Evolutionary conservation across 2,329 filamentous ascomycete species (phyloP).

Genomic region (Fusarium siculi): DNA sequence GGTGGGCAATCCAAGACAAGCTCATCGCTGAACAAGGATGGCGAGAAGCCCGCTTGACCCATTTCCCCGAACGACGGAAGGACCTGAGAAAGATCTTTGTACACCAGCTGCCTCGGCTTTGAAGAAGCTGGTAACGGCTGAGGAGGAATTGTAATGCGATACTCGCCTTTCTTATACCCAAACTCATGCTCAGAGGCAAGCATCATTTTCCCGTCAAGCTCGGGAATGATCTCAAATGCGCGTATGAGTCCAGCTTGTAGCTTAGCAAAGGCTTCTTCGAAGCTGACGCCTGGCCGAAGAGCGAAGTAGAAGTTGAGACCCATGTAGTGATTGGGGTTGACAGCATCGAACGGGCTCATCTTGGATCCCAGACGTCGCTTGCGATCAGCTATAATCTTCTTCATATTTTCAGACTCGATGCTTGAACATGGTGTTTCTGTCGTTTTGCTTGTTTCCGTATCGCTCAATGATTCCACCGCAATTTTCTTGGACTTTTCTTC

Average conservation of each 20-base stretch:
- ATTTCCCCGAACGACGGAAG: background rate
- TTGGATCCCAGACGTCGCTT: background rate
- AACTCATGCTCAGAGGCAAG: slow-evolving; percentile 7
- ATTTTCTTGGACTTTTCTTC: background rate
- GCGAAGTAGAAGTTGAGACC: slow-evolving; percentile 16
- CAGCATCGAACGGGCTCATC: slow-evolving; percentile 8
- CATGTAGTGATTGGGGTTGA: slow-evolving; percentile 16
- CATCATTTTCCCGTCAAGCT: slow-evolving; percentile 13
- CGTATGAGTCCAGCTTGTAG: background rate
- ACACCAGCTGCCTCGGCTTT: background rate
- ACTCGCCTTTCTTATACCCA: slow-evolving; percentile 5
- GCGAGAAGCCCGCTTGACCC: background rate
- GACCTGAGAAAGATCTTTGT: background rate
- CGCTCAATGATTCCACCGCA: accelerated
- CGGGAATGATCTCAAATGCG: background rate
- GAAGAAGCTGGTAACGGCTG: background rate
- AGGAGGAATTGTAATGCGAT: background rate
- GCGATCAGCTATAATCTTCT: background rate
- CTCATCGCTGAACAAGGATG: background rate
- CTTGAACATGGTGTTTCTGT: background rate
- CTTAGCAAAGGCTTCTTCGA: background rate
- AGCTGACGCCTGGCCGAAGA: background rate
- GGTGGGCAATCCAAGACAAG: background rate
- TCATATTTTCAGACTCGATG: background rate
- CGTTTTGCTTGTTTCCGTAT: accelerated